These are phyloP conservation scores for Amanita subjunquillea DNA, from an alignment of 768 basidiomycete species.

Conservation along the genomic window DNA sequence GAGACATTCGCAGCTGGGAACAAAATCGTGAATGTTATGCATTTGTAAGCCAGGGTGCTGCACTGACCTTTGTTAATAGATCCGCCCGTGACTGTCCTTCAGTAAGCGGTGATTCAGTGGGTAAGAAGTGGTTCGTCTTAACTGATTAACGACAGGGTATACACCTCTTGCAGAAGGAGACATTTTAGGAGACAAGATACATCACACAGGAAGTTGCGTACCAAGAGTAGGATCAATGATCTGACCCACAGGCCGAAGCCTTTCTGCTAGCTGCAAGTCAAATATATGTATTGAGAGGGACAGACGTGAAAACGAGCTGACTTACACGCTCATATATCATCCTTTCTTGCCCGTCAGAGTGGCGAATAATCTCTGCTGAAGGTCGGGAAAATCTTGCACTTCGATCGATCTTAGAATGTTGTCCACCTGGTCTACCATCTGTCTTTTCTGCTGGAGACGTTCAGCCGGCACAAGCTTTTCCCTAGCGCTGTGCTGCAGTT, in stretches of 20 bases:
- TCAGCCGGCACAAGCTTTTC: conserved; percentile 4
- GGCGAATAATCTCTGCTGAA: background rate
- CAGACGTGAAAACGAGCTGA: background rate
- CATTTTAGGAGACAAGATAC: background rate
- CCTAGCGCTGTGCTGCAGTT: background rate
- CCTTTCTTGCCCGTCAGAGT: background rate
- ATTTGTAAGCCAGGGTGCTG: background rate
- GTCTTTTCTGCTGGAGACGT: background rate
- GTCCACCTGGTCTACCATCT: background rate
- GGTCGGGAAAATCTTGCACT: background rate
- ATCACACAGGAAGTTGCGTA: background rate
- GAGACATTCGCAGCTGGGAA: background rate
- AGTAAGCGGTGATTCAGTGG: background rate
- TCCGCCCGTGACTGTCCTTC: background rate
- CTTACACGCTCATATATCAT: background rate
- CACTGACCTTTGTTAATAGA: background rate
- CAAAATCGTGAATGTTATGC: background rate
- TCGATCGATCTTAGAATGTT: background rate
- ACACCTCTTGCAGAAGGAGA: background rate
- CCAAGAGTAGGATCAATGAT: background rate
- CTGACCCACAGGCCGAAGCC: background rate
- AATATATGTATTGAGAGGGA: background rate
- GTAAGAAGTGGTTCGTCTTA: background rate
- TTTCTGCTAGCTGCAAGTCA: background rate
- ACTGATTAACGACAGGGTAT: background rate